Conservation (phyloP, 208 protist genomes). For the Wallacemonas collosoma region DNA sequence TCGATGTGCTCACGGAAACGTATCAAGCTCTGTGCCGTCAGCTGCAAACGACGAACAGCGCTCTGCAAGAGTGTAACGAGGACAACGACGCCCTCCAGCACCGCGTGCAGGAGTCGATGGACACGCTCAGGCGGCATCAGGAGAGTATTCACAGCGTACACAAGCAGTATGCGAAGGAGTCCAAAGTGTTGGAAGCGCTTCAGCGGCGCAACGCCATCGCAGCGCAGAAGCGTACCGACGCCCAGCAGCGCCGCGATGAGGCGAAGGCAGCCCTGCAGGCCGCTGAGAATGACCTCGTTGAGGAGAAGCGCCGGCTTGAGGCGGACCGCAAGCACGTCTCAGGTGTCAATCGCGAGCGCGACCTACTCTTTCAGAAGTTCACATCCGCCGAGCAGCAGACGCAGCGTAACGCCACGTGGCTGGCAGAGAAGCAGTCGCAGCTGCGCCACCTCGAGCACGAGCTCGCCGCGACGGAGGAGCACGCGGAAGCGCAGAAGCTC, state of each 20-base stretch:
- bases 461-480: constrained; percentile 78
- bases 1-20: constrained; percentile 66
- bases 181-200: constrained; percentile 71
- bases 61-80: constrained; percentile 91
- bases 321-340: constrained; percentile 41
- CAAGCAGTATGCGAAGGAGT: constrained; percentile 47
- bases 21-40: constrained; percentile 80
- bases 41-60: constrained; percentile 75
- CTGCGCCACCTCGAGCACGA: constrained; percentile 90
- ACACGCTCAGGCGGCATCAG: constrained; percentile 71
- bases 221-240: constrained; percentile 56
- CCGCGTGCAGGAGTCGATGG: constrained; percentile 54
- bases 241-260: constrained; percentile 45
- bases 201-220: constrained; percentile 70
- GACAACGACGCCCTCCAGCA: constrained; percentile 77
- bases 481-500: constrained; percentile 88
- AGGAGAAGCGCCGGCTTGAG: constrained; percentile 32
- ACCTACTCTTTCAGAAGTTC: constrained; percentile 79
- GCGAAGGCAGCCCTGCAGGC: constrained; percentile 41
- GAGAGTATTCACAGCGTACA: constrained; percentile 41
- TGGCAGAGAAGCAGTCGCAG: constrained; percentile 81
- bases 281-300: constrained; percentile 62
- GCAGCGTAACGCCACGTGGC: constrained; percentile 72
- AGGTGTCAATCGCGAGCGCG: constrained; percentile 57
- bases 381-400: constrained; percentile 56